Evolutionary conservation across 305 asterid genomes (phyloP), one percentile per base, ranked within the genome.

Genomic region (Fraxinus sp.): DNA sequence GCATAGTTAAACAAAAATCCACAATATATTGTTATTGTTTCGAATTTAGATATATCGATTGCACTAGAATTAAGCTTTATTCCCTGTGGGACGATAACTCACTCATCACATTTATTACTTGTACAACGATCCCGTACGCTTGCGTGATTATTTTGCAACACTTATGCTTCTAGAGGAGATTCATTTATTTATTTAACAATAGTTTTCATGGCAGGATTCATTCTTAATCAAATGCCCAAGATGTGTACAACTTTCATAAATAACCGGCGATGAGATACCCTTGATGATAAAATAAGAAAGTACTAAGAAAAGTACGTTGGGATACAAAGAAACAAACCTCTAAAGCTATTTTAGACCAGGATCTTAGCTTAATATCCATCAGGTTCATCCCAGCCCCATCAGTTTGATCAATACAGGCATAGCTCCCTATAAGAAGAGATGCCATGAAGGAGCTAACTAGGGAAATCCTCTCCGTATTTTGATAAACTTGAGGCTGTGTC

Each of bases 351-450:
- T 87, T 86, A 7, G 91, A 91, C 95, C 95, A 91, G 41, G 82
- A 88, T 78, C 86, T 85, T 32, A 22, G 79, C 82, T 83, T 84
- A 52, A 91, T 90, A 77, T 89, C 92, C 95, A 91, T 90, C 62
- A 91, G 82, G 82, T 91, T 91, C 95, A 91, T 91, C 46, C 95
- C 95, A 1, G 95, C 95, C 33, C 94, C 95, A 88, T 91, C 93
- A 28, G 93, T 91, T 37, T 91, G 90, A 89, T 91, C 93, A 57
- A 90, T 90, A 75, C 88, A 87, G 70, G 95, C 93, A 78, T 90
- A 87, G 5, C 72, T 73, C n/a, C 92, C 92, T 0, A 88, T 82
- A 44, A 91, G 91, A 44, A 91, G 84, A 26, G 95, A 91, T 3
- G 92, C 90, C 93, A 90, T 89, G 80, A 91, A 89, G n/a, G 95